Evolutionary conservation across 805 yeast species (phyloP).

Genomic region (Wickerhamomyces bisporus): DNA sequence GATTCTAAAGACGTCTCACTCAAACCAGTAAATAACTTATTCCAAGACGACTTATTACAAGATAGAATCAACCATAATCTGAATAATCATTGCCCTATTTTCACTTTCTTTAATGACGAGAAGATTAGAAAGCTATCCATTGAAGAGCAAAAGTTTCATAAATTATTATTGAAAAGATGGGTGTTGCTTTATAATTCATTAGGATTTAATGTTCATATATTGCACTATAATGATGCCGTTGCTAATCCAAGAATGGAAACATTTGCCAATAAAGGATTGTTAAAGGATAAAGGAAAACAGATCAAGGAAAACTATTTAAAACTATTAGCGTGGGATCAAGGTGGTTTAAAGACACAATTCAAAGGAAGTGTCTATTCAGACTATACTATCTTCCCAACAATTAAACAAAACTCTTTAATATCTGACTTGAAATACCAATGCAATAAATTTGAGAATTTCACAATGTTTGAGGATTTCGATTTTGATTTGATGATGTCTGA

Average conservation of each 20-base stretch:
- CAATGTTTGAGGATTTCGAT: slow-evolving; percentile 7
- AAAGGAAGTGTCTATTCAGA: slow-evolving; percentile 11
- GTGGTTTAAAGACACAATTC: not conserved
- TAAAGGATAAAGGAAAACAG: slow-evolving; percentile 7
- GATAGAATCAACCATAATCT: slow-evolving; percentile 6
- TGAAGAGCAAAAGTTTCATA: slow-evolving; percentile 17
- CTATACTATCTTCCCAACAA: slow-evolving; percentile 11
- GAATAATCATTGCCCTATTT: slow-evolving; percentile 8
- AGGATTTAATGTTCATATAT: slow-evolving; percentile 13
- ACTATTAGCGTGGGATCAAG: slow-evolving; percentile 15
- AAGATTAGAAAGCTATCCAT: slow-evolving; percentile 8
- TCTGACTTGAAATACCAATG: slow-evolving; percentile 2
- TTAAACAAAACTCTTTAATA: not conserved
- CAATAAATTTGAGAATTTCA: not conserved
- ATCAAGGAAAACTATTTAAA: slow-evolving; percentile 17
- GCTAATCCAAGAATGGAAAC: slow-evolving; percentile 7
- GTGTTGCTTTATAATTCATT: slow-evolving; percentile 11
- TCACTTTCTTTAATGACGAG: slow-evolving; percentile 20
- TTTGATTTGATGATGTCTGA: slow-evolving; percentile 13
- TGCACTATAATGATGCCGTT: slow-evolving; percentile 17
- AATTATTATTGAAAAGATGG: slow-evolving; percentile 13
- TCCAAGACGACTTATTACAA: slow-evolving; percentile 8
- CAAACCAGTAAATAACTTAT: slow-evolving; percentile 4
- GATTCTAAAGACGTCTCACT: slow-evolving; percentile 51
- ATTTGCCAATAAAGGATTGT: slow-evolving; percentile 5